phyloP scores from a whole-genome alignment of 2,329 filamentous ascomycete genomes.

The Colletotrichum gloeosporioides region DNA sequence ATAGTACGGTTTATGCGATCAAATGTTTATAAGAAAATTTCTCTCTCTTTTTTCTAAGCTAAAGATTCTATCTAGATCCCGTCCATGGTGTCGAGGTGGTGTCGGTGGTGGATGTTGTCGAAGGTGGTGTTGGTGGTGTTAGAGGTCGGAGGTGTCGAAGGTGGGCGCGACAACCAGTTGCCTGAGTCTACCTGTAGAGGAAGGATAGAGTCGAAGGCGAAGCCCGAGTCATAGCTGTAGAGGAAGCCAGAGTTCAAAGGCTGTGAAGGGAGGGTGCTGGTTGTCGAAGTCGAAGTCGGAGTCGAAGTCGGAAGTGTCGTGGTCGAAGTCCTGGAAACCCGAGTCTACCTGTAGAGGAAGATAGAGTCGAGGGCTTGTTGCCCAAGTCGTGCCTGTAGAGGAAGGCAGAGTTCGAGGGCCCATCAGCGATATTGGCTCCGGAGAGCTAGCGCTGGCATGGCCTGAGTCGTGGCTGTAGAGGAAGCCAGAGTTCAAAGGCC shows the following conservation, averaged over 20 bases:
- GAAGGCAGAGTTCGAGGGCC: neutral
- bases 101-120: neutral
- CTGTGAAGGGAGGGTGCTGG: neutral
- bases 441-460: neutral
- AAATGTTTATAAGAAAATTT: neutral
- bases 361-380: neutral
- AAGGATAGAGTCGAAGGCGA: neutral
- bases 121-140: too few species aligned
- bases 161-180: neutral
- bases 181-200: neutral
- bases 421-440: neutral
- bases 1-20: neutral
- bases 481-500: neutral
- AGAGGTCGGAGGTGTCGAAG: neutral
- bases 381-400: neutral
- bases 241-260: neutral
- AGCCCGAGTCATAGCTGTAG: neutral
- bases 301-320: neutral
- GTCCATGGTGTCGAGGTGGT: neutral
- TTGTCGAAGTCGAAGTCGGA: neutral
- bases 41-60: neutral
- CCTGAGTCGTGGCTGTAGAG: neutral
- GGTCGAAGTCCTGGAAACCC: neutral
- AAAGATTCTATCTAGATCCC: neutral
- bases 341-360: neutral